Evolutionary conservation across 2,329 filamentous ascomycete species (phyloP).

Genomic region (Davidsoniella virescens): DNA sequence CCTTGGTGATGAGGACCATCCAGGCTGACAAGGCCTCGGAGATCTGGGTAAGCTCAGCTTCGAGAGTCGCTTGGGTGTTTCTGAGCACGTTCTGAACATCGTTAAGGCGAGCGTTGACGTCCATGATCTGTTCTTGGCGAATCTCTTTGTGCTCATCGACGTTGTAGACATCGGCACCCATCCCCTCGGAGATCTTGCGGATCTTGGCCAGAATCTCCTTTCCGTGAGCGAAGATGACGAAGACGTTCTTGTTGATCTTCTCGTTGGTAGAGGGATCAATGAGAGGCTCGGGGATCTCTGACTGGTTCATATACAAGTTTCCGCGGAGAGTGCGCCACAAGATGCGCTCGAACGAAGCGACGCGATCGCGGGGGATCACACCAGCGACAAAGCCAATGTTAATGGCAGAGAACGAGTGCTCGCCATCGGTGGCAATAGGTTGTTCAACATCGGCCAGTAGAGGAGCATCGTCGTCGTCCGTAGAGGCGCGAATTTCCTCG

Average conservation of each 20-base stretch:
- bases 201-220: slow-evolving; percentile 99
- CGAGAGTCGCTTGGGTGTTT: slow-evolving; percentile 88
- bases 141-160: slow-evolving; percentile 97
- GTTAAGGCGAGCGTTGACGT: slow-evolving; percentile 83
- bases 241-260: slow-evolving; percentile 88
- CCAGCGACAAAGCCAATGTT: slow-evolving; percentile 98
- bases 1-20: slow-evolving; percentile 96
- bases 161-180: slow-evolving; percentile 88
- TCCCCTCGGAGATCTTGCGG: slow-evolving; percentile 93
- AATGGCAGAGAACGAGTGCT: slow-evolving; percentile 87
- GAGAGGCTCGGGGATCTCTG: slow-evolving; percentile 87
- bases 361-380: slow-evolving; percentile 83
- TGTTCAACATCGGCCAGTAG: slow-evolving; percentile 87
- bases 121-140: slow-evolving; percentile 86
- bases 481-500: slow-evolving; percentile 85
- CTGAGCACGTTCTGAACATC: slow-evolving; percentile 84
- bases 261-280: slow-evolving; percentile 88
- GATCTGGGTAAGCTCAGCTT: slow-evolving; percentile 86
- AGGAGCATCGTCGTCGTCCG: slow-evolving; percentile 82
- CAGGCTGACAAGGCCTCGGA: slow-evolving; percentile 82
- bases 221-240: slow-evolving; percentile 97
- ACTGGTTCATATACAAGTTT: slow-evolving; percentile 99
- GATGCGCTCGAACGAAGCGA: slow-evolving; percentile 91
- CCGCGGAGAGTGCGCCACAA: slow-evolving; percentile 93
- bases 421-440: slow-evolving; percentile 46